These are phyloP conservation scores for Trichosporon inkin DNA, from an alignment of 1,284 basidiomycete species.

Conservation along the genomic window DNA sequence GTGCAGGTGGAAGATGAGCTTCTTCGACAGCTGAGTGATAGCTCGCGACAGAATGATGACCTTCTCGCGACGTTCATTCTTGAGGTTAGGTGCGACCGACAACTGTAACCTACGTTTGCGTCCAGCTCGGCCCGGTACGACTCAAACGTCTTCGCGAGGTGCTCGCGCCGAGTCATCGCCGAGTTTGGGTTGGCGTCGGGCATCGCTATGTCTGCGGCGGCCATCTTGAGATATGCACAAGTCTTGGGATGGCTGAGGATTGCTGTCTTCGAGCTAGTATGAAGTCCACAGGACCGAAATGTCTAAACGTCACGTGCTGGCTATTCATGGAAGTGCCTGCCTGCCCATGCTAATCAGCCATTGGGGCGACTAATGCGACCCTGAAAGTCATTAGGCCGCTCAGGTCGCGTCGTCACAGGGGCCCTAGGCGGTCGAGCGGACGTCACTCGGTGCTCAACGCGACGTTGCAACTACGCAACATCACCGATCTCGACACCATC, in stretches of 20 bases:
- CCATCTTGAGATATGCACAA: neutral
- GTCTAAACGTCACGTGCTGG: neutral
- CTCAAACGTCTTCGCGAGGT: constrained; percentile 42
- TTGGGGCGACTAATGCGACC: neutral
- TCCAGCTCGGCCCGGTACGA: constrained; percentile 44
- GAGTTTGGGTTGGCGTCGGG: constrained; percentile 11
- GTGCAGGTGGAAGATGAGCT: constrained; percentile 88
- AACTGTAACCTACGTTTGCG: constrained; percentile 34
- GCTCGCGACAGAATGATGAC: constrained; percentile 60
- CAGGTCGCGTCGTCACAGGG: constrained; percentile 5
- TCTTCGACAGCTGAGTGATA: constrained; percentile 88
- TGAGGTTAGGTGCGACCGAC: constrained; percentile 14
- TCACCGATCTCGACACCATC: constrained; percentile 9
- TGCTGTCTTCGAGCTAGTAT: neutral
- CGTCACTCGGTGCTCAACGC: neutral
- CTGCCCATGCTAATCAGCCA: neutral
- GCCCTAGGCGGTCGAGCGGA: neutral
- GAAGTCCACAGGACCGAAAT: neutral
- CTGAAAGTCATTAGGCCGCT: constrained; percentile 8
- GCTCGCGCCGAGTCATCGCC: constrained; percentile 30
- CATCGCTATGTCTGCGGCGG: constrained; percentile 24
- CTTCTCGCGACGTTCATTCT: constrained; percentile 50
- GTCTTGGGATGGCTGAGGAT: neutral
- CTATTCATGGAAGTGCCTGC: neutral
- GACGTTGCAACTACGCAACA: constrained; percentile 7